Base-by-base conservation (phyloP, 345 rosid genomes). In the Reutealis trisperma region DNA sequence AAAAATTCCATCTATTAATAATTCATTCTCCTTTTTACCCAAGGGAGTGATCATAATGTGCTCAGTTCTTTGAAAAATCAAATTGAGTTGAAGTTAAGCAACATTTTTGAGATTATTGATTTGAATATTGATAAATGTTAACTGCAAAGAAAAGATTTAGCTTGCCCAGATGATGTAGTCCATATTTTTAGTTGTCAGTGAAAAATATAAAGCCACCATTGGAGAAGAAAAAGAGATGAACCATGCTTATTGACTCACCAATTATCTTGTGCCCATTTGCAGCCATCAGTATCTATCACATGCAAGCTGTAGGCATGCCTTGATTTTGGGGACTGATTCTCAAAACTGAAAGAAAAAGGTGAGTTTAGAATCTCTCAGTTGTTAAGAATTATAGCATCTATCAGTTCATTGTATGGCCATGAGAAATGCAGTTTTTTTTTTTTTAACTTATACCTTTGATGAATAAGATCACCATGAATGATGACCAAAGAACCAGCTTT, bases 221-320 rank as follows among this genome's bases (percentile, higher is more conserved):
- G 3, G 41, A 61, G 42, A 45, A 54, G 9, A 3, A 7, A 47
- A 9, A 47, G 44, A 21, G 52, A 54, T 19, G n/a, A 41, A 37
- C 72, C n/a, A 58, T 45, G 37, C 54, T 62, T 16, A 55, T 49
- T 54, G 13, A 73, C 90, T 86, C 73, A 92, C 99, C 97, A 95
- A 84, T 95, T 95, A 63, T 89, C 93, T 84, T 80, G 67, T 21
- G 93, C 88, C 99, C 98, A 95, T 78, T 88, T 90, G 87, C 96
- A 94, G 74, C 94, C 94, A 77, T 86, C 93, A 75, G 99, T 89
- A 81, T 95, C 97, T 58, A 95, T 96, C 57, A 86, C 93, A 74
- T 95, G 99, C 89, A 86, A 80, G 88, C 99, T 95, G 85, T 93
- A 93, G 30, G 98, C 97, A 87, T 93, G 99, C 83, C 98, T 89